Evolutionary conservation across 345 rosid genomes (phyloP).

Genomic region (Lepidium didymum): DNA sequence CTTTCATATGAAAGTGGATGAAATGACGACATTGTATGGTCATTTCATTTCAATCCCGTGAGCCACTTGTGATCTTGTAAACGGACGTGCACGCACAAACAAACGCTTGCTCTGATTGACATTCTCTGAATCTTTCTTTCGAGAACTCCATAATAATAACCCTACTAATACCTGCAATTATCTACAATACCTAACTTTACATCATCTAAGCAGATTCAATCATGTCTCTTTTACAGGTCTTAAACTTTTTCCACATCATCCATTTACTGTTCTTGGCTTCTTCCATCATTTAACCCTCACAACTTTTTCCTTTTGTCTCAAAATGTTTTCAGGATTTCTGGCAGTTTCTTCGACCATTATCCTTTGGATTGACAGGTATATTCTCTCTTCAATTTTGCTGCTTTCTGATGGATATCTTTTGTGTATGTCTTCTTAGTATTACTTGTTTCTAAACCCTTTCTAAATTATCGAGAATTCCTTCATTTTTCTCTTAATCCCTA

Average conservation of each 20-base stretch:
- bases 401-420: not conserved
- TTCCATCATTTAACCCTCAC: not conserved
- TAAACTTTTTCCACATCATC: not conserved
- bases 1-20: not conserved
- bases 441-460: not conserved
- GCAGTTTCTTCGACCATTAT: conserved; percentile 24
- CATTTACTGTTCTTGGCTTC: not conserved
- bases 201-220: not conserved
- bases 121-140: conserved; percentile 5
- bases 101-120: not conserved
- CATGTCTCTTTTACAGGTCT: conserved; percentile 29
- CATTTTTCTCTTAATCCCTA: not conserved
- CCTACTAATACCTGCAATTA: not conserved
- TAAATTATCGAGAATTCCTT: not conserved
- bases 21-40: conserved; percentile 21
- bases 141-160: not conserved
- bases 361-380: conserved; percentile 6
- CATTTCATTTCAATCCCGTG: conserved; percentile 9
- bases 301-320: not conserved
- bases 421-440: not conserved
- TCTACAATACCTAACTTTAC: not conserved
- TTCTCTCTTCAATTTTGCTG: not conserved
- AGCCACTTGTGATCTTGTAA: conserved; percentile 13
- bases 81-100: conserved; percentile 24
- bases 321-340: conserved; percentile 24